These are phyloP conservation scores for Coleophoma crateriformis DNA, from an alignment of 2,329 filamentous ascomycete genomes.

Conservation along the genomic window DNA sequence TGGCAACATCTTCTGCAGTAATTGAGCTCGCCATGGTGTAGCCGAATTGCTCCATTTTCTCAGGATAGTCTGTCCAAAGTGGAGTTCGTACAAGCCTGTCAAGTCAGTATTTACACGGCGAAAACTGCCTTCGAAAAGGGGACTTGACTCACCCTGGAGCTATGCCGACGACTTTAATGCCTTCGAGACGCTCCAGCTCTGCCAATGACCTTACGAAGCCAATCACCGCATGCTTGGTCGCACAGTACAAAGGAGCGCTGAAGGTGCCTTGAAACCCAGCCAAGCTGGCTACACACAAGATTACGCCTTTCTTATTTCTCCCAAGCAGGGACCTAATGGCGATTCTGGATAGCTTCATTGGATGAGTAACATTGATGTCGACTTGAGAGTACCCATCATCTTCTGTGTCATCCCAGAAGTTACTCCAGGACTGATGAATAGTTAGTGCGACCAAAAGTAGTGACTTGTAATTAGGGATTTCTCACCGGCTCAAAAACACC, in stretches of 20 bases:
- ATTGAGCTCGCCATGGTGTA: conserved; percentile 3
- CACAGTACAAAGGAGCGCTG: conserved; percentile 27
- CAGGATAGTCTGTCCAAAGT: conserved; percentile 8
- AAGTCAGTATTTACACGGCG: neutral
- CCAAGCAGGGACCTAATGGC: conserved; percentile 26
- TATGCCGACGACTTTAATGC: conserved; percentile 28
- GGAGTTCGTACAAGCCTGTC: conserved; percentile 10
- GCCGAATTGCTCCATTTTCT: conserved; percentile 9
- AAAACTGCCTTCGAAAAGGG: neutral
- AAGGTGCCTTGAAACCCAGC: conserved; percentile 27
- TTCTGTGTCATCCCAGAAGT: conserved; percentile 32
- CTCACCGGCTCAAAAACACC: conserved; percentile 31
- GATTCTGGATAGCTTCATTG: conserved; percentile 32
- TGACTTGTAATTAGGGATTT: neutral
- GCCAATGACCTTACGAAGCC: conserved; percentile 31
- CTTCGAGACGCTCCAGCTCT: conserved; percentile 23
- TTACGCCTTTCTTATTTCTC: conserved; percentile 28
- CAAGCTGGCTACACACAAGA: conserved; percentile 26
- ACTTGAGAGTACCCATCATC: conserved; percentile 24
- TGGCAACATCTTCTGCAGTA: conserved; percentile 5
- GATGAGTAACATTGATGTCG: conserved; percentile 30
- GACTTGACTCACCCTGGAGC: conserved; percentile 22
- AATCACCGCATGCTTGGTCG: conserved; percentile 32
- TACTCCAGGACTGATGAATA: conserved; percentile 18
- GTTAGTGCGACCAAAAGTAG: neutral